Conservation (phyloP, 1,284 basidiomycete genomes). For the Malassezia brasiliensis region DNA sequence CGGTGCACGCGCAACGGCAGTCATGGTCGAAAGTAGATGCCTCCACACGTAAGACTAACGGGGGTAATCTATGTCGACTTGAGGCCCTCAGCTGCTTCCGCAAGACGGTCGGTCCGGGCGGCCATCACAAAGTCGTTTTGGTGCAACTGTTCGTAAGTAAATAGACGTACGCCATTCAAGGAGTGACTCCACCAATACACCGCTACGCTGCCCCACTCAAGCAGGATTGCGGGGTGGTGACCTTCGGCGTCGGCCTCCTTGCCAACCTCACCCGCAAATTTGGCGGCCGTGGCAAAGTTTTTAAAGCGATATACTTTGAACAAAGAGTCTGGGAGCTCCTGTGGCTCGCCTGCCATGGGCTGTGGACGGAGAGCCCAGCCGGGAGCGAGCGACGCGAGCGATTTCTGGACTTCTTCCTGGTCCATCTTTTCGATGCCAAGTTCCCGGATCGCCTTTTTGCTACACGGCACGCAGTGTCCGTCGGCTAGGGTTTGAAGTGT, state of each 20-base stretch:
- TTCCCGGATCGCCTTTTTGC: slow-evolving; percentile 18
- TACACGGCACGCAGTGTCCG: slow-evolving; percentile 9
- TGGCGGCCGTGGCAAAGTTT: slow-evolving; percentile 29
- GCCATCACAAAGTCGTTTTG: slow-evolving; percentile 47
- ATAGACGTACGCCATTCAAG: slow-evolving; percentile 34
- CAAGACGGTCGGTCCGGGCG: slow-evolving; percentile 39
- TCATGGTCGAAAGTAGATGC: neutral
- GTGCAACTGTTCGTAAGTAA: slow-evolving; percentile 26
- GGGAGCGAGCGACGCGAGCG: slow-evolving; percentile 19
- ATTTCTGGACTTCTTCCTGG: slow-evolving; percentile 9
- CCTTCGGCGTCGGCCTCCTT: slow-evolving; percentile 31
- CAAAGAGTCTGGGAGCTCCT: slow-evolving; percentile 22
- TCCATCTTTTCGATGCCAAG: slow-evolving; percentile 6
- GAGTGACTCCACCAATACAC: slow-evolving; percentile 47
- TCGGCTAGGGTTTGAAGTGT: neutral
- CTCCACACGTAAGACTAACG: neutral
- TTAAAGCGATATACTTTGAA: slow-evolving; percentile 36
- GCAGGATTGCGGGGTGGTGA: slow-evolving; percentile 41
- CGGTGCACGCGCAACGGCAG: too few species aligned
- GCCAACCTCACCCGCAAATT: slow-evolving; percentile 28
- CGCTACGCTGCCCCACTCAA: slow-evolving; percentile 41
- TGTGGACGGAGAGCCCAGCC: slow-evolving; percentile 30
- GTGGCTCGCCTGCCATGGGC: slow-evolving; percentile 20
- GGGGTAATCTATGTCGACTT: slow-evolving; percentile 1
- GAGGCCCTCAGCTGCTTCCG: slow-evolving; percentile 25